Conservation (phyloP, 148 eudicot species). For the Camellia lanceoleosa region DNA sequence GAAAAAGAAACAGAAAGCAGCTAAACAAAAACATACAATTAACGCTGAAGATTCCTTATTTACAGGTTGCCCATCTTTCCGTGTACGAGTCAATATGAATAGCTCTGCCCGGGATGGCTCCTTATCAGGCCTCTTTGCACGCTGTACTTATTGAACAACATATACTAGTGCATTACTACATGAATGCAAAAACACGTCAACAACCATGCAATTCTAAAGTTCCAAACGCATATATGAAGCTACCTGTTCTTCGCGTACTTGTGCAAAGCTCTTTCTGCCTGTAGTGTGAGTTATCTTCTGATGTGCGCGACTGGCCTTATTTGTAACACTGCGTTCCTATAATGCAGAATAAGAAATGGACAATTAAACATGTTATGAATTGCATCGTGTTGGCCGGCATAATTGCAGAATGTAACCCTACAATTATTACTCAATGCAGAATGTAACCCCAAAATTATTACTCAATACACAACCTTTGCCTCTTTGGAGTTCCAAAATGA, state of each 20-base stretch:
- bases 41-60: conserved; percentile 30
- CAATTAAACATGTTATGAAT: neutral
- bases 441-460: conserved; percentile 4
- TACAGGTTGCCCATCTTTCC: conserved; percentile 41
- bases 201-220: conserved; percentile 8
- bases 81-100: conserved; percentile 41
- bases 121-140: conserved; percentile 38
- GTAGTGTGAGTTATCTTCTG: conserved; percentile 29
- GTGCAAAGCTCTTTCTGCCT: conserved; percentile 46
- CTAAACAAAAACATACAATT: conserved; percentile 27
- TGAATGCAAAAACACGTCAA: neutral
- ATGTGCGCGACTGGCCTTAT: conserved; percentile 28
- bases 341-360: neutral
- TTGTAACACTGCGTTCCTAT: conserved; percentile 25
- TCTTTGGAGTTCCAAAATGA: conserved; percentile 34
- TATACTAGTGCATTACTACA: neutral
- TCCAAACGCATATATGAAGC: neutral
- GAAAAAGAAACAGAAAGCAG: neutral
- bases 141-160: conserved; percentile 18
- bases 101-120: conserved; percentile 38
- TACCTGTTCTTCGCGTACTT: conserved; percentile 40
- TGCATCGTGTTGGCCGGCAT: neutral
- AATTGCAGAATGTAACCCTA: conserved; percentile 4
- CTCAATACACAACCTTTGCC: conserved; percentile 20
- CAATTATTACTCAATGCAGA: neutral